A percentile compares a stretch with the other conserved stretches of the same genome.
phyloP scores from a whole-genome alignment of 2,329 filamentous ascomycete genomes.

The Ophiognomonia clavigignenti-juglandacearum region DNA sequence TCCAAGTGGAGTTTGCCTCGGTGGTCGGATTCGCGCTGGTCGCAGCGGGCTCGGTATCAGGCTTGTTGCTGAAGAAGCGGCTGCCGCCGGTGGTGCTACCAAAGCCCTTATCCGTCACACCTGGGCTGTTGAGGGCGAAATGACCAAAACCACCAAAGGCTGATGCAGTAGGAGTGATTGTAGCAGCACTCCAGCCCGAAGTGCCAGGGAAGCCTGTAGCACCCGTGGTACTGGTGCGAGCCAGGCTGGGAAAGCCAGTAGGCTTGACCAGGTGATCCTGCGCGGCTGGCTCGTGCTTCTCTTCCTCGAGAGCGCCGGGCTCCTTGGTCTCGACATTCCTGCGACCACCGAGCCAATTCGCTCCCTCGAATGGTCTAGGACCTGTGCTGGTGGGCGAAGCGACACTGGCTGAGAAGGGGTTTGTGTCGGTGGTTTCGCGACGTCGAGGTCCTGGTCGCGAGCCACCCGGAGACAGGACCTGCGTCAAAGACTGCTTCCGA shows the following conservation, averaged over 20 bases:
- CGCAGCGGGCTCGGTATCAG: slow-evolving; percentile 64
- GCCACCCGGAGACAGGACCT: slow-evolving; percentile 63
- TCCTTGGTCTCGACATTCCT: slow-evolving; percentile 52
- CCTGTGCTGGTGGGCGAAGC: slow-evolving; percentile 53
- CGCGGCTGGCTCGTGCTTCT: slow-evolving; percentile 26
- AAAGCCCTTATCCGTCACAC: slow-evolving; percentile 68
- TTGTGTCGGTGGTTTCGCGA: slow-evolving; percentile 73
- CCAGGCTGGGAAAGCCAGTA: slow-evolving; percentile 40
- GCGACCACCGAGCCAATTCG: slow-evolving; percentile 50
- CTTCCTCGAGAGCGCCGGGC: slow-evolving; percentile 48
- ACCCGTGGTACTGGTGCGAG: slow-evolving; percentile 52
- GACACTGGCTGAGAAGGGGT: slow-evolving; percentile 49
- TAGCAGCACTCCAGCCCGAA: slow-evolving; percentile 48
- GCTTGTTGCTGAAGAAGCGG: slow-evolving; percentile 43
- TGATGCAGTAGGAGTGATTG: slow-evolving; percentile 58
- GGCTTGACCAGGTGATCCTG: slow-evolving; percentile 26
- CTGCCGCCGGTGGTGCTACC: slow-evolving; percentile 70
- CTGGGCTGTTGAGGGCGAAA: slow-evolving; percentile 64
- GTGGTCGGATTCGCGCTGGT: slow-evolving; percentile 31
- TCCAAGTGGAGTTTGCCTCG: slow-evolving; percentile 46
- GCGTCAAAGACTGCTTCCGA: slow-evolving; percentile 80
- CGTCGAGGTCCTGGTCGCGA: slow-evolving; percentile 72
- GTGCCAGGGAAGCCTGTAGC: slow-evolving; percentile 34
- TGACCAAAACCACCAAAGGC: slow-evolving; percentile 85
- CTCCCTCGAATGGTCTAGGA: slow-evolving; percentile 54